Evolutionary conservation across 1,284 basidiomycete species (phyloP).

Genomic region (Microbotryum lychnidis-dioicae): DNA sequence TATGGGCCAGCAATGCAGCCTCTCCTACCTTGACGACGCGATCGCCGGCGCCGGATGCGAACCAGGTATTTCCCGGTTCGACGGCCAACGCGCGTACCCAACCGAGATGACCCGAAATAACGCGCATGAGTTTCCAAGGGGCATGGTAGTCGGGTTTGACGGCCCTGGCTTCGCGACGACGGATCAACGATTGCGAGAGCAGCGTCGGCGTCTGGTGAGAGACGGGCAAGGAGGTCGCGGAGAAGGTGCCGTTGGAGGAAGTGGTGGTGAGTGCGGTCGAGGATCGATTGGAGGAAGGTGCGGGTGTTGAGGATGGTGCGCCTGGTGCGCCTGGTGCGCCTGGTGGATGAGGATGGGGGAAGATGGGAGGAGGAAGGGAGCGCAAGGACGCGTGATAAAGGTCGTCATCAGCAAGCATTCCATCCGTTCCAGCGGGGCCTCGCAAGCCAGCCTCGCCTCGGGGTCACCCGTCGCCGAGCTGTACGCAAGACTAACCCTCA

Average conservation of each 20-base stretch:
- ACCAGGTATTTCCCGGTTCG: slow-evolving; percentile 97
- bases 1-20: too few relatives aligned
- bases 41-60: slow-evolving; percentile 94
- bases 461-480: too few relatives aligned
- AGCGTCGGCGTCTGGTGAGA: slow-evolving; percentile 39
- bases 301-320: slow-evolving; percentile 10
- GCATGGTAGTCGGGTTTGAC: slow-evolving; percentile 93
- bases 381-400: too few relatives aligned
- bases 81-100: slow-evolving; percentile 97
- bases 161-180: slow-evolving; percentile 82
- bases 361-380: slow-evolving; percentile 43
- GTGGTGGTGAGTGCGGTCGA: slow-evolving; percentile 23
- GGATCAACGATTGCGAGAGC: slow-evolving; percentile 73
- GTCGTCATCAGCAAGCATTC: too few relatives aligned
- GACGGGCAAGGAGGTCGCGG: slow-evolving; percentile 10
- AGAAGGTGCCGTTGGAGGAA: neutral
- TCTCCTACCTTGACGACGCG: slow-evolving; percentile 86
- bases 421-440: too few relatives aligned
- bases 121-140: slow-evolving; percentile 90
- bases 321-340: slow-evolving; percentile 20
- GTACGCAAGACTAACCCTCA: slow-evolving; percentile 17
- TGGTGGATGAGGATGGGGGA: slow-evolving; percentile 1
- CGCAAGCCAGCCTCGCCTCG: too few relatives aligned
- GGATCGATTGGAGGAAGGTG: neutral
- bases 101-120: slow-evolving; percentile 94